These are phyloP conservation scores for Inga leiocalycina DNA, from an alignment of 306 rosid species.

Conservation along the genomic window DNA sequence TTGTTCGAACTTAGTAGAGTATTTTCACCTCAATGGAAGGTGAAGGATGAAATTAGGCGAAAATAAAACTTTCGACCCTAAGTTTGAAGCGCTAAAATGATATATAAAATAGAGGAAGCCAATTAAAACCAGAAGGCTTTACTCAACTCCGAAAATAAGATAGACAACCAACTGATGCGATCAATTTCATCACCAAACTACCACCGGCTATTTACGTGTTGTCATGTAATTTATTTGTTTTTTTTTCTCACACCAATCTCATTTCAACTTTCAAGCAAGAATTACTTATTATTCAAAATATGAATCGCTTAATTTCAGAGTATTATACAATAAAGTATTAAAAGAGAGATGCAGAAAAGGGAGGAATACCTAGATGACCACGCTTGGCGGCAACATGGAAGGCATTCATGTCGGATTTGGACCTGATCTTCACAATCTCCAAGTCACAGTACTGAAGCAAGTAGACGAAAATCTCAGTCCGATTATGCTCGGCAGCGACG, in stretches of 20 bases:
- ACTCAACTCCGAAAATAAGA: neutral
- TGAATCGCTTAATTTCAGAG: neutral
- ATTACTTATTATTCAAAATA: neutral
- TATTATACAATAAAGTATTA: neutral
- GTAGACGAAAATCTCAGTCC: slow-evolving; percentile 56
- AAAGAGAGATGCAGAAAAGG: neutral
- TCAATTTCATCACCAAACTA: neutral
- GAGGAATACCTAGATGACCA: slow-evolving; percentile 73
- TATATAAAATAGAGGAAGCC: neutral
- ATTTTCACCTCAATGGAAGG: neutral
- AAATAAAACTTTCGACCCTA: neutral
- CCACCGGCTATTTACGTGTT: neutral
- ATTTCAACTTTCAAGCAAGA: neutral
- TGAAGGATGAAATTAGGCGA: neutral
- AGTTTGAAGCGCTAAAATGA: neutral
- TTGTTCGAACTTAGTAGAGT: neutral
- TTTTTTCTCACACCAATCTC: neutral
- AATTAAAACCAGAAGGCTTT: neutral
- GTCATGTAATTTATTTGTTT: neutral
- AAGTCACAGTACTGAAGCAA: slow-evolving; percentile 59
- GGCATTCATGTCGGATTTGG: slow-evolving; percentile 74
- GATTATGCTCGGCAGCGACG: slow-evolving; percentile 68
- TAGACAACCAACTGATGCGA: neutral
- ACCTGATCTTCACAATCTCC: slow-evolving; percentile 67
- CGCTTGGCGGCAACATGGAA: slow-evolving; percentile 81